Conservation (phyloP, 805 yeast genomes). For the Candida maltosa region DNA sequence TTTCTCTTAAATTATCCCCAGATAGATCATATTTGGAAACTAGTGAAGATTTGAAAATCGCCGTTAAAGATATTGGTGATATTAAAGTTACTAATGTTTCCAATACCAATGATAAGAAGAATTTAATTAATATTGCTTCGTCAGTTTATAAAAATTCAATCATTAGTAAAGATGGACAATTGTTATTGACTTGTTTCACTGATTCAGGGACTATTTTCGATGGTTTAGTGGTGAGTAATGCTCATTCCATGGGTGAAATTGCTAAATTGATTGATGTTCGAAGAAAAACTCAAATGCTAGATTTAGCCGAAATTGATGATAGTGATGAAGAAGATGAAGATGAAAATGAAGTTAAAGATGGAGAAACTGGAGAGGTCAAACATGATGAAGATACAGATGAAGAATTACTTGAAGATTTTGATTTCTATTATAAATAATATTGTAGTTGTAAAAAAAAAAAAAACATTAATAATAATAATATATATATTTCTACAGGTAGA, state of each 20-base stretch:
- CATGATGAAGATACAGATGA: too few species aligned
- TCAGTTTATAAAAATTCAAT: constrained; percentile 49
- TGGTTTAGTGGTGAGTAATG: constrained; percentile 76
- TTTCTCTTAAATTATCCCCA: constrained; percentile 65
- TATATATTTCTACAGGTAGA: too few species aligned
- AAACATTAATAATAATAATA: too few species aligned
- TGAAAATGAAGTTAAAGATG: constrained; percentile 21
- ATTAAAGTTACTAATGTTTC: constrained; percentile 43
- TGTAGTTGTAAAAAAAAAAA: too few species aligned
- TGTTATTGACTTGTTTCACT: constrained; percentile 58
- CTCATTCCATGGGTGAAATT: constrained; percentile 35
- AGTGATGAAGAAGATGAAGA: constrained; percentile 19
- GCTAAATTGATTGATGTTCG: constrained; percentile 32
- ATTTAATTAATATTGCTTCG: constrained; percentile 46
- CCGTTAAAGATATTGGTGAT: too few species aligned
- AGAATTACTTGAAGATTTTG: too few species aligned
- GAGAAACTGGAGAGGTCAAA: not conserved
- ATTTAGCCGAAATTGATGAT: constrained; percentile 23
- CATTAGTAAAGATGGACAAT: constrained; percentile 38
- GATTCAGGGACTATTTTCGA: constrained; percentile 64
- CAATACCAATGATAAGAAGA: constrained; percentile 48
- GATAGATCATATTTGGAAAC: constrained; percentile 57
- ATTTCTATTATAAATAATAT: too few species aligned
- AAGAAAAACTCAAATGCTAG: constrained; percentile 37
- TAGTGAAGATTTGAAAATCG: constrained; percentile 56